Conservation (phyloP, 495 filamentous ascomycete genomes). For the Niebla homalea region DNA sequence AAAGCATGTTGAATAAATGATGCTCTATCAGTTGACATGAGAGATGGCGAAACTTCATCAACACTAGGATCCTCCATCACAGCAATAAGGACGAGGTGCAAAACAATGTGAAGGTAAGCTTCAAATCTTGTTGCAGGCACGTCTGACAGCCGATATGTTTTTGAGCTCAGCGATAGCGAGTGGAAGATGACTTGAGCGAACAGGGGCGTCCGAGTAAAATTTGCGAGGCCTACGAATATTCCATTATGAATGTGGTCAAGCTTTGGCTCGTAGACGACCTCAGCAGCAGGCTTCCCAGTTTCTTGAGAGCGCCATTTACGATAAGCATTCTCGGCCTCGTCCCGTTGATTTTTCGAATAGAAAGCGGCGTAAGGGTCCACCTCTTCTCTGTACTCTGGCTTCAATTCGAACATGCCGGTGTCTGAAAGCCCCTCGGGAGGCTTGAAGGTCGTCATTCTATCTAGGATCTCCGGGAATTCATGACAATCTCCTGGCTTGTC, state of each 20-base stretch:
- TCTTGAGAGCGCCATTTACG: constrained; percentile 76
- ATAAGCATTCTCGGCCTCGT: constrained; percentile 85
- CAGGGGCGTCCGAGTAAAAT: constrained; percentile 67
- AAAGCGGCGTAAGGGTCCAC: constrained; percentile 91
- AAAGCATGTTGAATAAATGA: constrained; percentile 64
- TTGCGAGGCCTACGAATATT: constrained; percentile 57
- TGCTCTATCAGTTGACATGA: constrained; percentile 22
- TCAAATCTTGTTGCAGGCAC: constrained; percentile 76
- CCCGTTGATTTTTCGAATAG: constrained; percentile 92
- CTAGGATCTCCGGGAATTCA: constrained; percentile 65
- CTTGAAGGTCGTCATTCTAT: constrained; percentile 79
- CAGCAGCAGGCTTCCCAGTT: constrained; percentile 62
- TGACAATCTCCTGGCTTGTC: constrained; percentile 76
- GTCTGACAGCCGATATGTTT: constrained; percentile 48
- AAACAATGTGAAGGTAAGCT: constrained; percentile 76
- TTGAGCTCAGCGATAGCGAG: constrained; percentile 63
- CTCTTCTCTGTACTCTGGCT: constrained; percentile 65
- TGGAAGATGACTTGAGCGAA: constrained; percentile 90
- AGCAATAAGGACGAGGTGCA: constrained; percentile 76
- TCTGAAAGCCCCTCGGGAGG: constrained; percentile 84
- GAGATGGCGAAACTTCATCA: constrained; percentile 38
- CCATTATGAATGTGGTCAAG: constrained; percentile 65
- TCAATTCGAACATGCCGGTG: constrained; percentile 85
- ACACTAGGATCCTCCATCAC: constrained; percentile 61
- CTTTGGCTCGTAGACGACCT: constrained; percentile 89